phyloP scores from a whole-genome alignment of 2,329 filamentous ascomycete genomes.

The Huntiella decipiens region DNA sequence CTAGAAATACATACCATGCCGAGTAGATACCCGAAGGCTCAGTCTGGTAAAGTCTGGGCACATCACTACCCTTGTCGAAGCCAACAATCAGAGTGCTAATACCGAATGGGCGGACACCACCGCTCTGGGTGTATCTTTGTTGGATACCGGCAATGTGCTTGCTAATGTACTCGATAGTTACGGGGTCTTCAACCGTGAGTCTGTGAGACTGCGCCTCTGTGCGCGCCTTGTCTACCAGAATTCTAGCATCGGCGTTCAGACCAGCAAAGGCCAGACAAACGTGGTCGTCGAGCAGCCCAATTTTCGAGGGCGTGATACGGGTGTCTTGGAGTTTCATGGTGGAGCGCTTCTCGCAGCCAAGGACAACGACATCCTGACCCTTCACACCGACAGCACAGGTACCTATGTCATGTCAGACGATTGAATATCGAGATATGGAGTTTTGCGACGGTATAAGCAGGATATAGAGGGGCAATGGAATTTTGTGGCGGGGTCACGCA shows the following conservation, averaged over 20 bases:
- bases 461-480: constrained; percentile 1
- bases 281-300: constrained; percentile 86
- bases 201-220: constrained; percentile 95
- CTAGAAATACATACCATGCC: constrained; percentile 51
- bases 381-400: constrained; percentile 98
- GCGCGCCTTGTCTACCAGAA: constrained; percentile 93
- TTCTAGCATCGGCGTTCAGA: constrained; percentile 91
- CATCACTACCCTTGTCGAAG: constrained; percentile 86
- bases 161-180: constrained; percentile 97
- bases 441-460: not conserved
- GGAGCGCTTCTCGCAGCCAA: constrained; percentile 96
- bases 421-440: not conserved
- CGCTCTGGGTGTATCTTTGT: constrained; percentile 96
- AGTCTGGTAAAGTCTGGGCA: constrained; percentile 86
- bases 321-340: constrained; percentile 99
- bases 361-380: constrained; percentile 82
- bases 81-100: constrained; percentile 96
- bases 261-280: constrained; percentile 94
- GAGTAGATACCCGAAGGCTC: constrained; percentile 99
- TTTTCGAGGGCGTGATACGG: constrained; percentile 96
- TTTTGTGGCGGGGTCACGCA: constrained; percentile 21
- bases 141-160: constrained; percentile 97
- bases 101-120: constrained; percentile 94
- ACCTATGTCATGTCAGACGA: constrained; percentile 29
- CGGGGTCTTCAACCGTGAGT: constrained; percentile 89